Evolutionary conservation across 192 early-diverging fungal genomes (phyloP).

Genomic region (Backusella westeae): DNA sequence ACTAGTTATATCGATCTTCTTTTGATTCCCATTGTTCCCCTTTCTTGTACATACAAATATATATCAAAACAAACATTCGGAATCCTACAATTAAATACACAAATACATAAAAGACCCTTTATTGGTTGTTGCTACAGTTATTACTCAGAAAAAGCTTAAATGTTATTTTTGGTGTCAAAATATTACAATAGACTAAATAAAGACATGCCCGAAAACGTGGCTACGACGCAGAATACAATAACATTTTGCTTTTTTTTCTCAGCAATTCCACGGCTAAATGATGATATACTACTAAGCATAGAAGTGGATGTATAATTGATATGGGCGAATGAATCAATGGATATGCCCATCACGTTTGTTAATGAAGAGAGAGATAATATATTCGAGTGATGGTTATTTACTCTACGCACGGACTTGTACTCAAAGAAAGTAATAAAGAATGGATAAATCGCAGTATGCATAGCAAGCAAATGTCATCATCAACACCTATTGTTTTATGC

Average conservation of each 20-base stretch:
- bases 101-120: not conserved
- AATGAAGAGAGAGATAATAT: no score
- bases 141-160: no score
- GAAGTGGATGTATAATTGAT: not conserved
- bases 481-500: not conserved
- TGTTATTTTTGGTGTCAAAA: not conserved
- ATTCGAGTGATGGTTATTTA: not conserved
- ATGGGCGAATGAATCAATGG: not conserved
- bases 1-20: no score
- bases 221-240: not conserved
- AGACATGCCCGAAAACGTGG: not conserved
- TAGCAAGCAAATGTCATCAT: not conserved
- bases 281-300: not conserved
- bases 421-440: not conserved
- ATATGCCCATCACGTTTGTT: not conserved
- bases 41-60: not conserved
- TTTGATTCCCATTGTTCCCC: not conserved
- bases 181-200: not conserved
- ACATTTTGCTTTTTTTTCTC: not conserved
- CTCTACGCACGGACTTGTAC: not conserved
- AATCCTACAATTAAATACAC: not conserved
- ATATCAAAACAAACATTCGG: not conserved
- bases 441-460: not conserved
- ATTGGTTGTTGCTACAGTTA: not conserved
- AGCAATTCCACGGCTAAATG: not conserved